These are phyloP conservation scores for Diutina ranongensis DNA, from an alignment of 1,139 yeast species.

Conservation along the genomic window DNA sequence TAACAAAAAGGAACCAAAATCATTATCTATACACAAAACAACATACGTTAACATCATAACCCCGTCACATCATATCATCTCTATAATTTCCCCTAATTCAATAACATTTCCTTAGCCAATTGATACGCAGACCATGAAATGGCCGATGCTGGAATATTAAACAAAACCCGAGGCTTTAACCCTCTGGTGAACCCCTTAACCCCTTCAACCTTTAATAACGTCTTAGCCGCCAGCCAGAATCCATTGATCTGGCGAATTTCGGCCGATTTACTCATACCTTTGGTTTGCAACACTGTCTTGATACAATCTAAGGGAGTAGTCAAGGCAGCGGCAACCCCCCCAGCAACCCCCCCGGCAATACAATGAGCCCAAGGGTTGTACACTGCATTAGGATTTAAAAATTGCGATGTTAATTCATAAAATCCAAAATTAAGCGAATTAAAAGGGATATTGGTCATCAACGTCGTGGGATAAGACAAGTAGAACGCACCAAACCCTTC, in stretches of 20 bases:
- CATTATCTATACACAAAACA: neutral
- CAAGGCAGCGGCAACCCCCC: slow-evolving; percentile 92
- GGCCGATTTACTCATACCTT: slow-evolving; percentile 41
- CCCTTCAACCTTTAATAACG: slow-evolving; percentile 59
- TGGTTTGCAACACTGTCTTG: slow-evolving; percentile 82
- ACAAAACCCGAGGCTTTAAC: slow-evolving; percentile 79
- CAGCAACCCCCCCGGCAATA: slow-evolving; percentile 89
- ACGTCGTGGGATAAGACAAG: slow-evolving; percentile 89
- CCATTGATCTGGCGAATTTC: slow-evolving; percentile 53
- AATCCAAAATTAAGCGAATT: slow-evolving; percentile 92
- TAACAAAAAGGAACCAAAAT: too few species aligned
- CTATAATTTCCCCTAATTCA: too few species aligned
- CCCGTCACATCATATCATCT: too few species aligned
- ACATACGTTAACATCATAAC: neutral
- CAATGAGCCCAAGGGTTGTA: slow-evolving; percentile 92
- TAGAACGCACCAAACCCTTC: slow-evolving; percentile 85
- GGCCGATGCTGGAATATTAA: slow-evolving; percentile 94
- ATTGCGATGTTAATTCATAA: slow-evolving; percentile 71
- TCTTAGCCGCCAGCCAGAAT: slow-evolving; percentile 58
- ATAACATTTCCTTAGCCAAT: slow-evolving; percentile 74
- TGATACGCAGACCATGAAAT: slow-evolving; percentile 98
- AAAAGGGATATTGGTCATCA: slow-evolving; percentile 88
- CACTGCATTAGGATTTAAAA: slow-evolving; percentile 63
- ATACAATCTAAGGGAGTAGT: slow-evolving; percentile 95
- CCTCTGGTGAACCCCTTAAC: slow-evolving; percentile 69